phyloP scores from a whole-genome alignment of 331 rosid genomes.

The Saraca asoca region DNA sequence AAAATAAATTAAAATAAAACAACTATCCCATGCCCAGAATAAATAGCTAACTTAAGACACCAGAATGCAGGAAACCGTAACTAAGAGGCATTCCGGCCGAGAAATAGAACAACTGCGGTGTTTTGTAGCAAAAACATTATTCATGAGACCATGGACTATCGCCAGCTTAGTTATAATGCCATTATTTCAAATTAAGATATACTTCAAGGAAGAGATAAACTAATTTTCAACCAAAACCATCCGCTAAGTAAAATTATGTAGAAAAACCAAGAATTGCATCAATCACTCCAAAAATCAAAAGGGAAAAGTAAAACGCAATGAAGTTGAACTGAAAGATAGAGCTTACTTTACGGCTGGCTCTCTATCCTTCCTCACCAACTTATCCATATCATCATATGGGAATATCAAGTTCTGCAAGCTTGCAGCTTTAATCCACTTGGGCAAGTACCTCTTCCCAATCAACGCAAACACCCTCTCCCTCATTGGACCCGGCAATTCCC shows the following conservation, averaged over 20 bases:
- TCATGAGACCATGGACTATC: not conserved
- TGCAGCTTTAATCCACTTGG: constrained; percentile 85
- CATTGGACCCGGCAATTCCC: constrained; percentile 97
- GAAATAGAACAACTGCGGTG: not conserved
- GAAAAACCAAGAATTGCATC: not conserved
- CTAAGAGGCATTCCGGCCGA: not conserved
- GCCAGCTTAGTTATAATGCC: not conserved
- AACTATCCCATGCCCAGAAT: not conserved
- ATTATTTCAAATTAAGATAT: constrained; percentile 8
- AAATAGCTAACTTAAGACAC: constrained; percentile 14
- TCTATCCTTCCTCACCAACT: constrained; percentile 69
- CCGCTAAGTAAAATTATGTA: not conserved
- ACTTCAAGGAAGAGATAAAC: constrained; percentile 10
- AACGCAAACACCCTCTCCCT: constrained; percentile 88
- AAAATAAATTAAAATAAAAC: not conserved
- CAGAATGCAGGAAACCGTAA: not conserved
- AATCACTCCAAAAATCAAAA: not conserved
- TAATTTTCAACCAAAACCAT: not conserved
- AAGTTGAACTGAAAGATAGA: constrained; percentile 10
- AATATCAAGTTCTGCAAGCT: constrained; percentile 92
- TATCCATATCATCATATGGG: constrained; percentile 80
- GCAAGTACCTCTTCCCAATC: constrained; percentile 82
- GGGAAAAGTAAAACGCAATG: not conserved
- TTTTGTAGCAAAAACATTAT: not conserved
- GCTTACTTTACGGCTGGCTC: constrained; percentile 91